Conservation (phyloP, 2,329 filamentous ascomycete genomes). For the Leptographium radiaticola region DNA sequence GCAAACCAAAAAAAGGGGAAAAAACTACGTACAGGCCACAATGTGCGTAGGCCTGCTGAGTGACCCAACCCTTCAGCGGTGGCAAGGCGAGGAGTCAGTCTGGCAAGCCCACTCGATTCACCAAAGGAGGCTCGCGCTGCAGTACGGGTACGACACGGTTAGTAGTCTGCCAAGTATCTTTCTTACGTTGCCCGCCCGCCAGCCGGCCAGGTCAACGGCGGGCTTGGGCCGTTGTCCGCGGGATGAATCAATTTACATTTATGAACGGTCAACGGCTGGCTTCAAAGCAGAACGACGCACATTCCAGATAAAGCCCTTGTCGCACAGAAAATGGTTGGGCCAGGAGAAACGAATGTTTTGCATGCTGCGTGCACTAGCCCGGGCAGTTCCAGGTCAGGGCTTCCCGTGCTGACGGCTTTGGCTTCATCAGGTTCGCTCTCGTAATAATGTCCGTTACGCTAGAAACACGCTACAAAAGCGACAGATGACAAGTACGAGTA, state of each 20-base stretch:
- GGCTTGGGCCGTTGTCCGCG: too few relatives aligned
- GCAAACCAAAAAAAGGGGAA: conserved; percentile 13
- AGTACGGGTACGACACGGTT: too few relatives aligned
- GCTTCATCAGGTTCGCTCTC: neutral
- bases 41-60: conserved; percentile 8
- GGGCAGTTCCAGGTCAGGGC: neutral
- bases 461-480: neutral
- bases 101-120: too few relatives aligned
- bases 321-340: neutral
- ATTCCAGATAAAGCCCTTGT: neutral
- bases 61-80: neutral
- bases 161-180: too few relatives aligned
- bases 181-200: too few relatives aligned
- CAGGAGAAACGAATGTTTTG: neutral
- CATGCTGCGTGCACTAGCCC: neutral
- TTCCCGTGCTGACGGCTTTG: neutral
- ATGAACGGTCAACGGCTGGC: too few relatives aligned
- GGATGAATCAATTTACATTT: too few relatives aligned
- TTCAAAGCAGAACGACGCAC: too few relatives aligned
- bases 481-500: neutral
- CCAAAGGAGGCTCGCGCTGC: too few relatives aligned
- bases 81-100: neutral
- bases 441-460: conserved; percentile 1
- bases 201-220: too few relatives aligned
- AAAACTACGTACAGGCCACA: neutral